Conservation (phyloP, 129 eudicot genomes). For the Glebionis coronaria region DNA sequence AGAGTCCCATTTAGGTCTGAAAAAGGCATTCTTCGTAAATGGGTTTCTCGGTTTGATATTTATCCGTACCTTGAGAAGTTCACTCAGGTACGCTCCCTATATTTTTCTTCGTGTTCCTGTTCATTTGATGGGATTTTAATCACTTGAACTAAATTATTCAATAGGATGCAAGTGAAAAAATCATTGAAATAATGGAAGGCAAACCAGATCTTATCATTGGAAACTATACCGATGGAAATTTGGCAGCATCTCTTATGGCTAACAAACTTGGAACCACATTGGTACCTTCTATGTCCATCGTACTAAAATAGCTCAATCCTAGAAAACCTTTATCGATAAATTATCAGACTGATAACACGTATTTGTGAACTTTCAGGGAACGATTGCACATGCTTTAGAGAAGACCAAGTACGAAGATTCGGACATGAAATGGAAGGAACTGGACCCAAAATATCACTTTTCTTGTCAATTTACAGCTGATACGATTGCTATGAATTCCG, state of each 20-base stretch:
- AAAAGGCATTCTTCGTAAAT: conserved; percentile 65
- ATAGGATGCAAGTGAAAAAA: conserved; percentile 79
- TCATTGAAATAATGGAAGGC: conserved; percentile 82
- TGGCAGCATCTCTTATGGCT: conserved; percentile 94
- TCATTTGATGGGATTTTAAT: neutral
- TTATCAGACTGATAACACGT: neutral
- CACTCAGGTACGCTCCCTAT: conserved; percentile 53
- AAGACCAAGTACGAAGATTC: conserved; percentile 99
- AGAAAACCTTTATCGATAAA: neutral
- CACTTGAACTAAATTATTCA: neutral
- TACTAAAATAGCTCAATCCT: neutral
- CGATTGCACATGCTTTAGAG: conserved; percentile 98
- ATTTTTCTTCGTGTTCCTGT: neutral
- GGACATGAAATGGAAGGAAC: conserved; percentile 82
- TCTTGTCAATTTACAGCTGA: conserved; percentile 98
- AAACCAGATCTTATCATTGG: conserved; percentile 94
- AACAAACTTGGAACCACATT: conserved; percentile 79
- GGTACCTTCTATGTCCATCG: conserved; percentile 38
- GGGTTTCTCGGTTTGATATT: conserved; percentile 96
- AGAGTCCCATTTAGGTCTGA: conserved; percentile 90
- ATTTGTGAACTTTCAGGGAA: conserved; percentile 47
- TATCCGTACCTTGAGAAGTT: conserved; percentile 92
- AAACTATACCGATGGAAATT: conserved; percentile 93
- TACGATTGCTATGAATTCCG: conserved; percentile 87
- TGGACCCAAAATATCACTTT: conserved; percentile 88